These are phyloP conservation scores for Sporothrix mexicana DNA, from an alignment of 2,329 filamentous ascomycete species.

Conservation along the genomic window DNA sequence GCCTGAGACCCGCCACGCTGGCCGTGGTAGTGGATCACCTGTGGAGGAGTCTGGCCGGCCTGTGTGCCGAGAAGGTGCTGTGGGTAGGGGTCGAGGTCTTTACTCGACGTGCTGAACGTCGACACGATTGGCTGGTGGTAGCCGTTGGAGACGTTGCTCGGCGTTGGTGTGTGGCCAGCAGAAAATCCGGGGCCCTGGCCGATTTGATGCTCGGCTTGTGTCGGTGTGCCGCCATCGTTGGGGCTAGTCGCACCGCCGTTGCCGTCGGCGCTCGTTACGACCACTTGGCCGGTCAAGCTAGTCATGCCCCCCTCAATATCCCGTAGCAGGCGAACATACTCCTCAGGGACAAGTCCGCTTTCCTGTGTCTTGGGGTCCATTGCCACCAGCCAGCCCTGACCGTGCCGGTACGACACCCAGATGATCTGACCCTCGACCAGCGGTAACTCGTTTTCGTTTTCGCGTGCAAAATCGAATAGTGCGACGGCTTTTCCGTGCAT, in stretches of 20 bases:
- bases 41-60: conserved; percentile 66
- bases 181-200: conserved; percentile 39
- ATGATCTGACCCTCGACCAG: conserved; percentile 95
- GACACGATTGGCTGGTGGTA: conserved; percentile 72
- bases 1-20: conserved; percentile 71
- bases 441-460: conserved; percentile 95
- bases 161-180: conserved; percentile 54
- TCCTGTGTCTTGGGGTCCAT: conserved; percentile 94
- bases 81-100: conserved; percentile 71
- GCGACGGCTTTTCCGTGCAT: conserved; percentile 97
- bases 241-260: conserved; percentile 59
- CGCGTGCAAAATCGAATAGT: conserved; percentile 90
- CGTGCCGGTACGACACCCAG: conserved; percentile 93
- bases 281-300: conserved; percentile 66
- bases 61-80: conserved; percentile 68
- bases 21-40: conserved; percentile 71
- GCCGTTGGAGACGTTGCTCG: conserved; percentile 60
- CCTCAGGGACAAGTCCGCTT: conserved; percentile 92
- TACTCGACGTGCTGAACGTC: conserved; percentile 73
- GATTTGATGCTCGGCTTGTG: conserved; percentile 61
- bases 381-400: conserved; percentile 96
- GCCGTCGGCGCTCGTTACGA: conserved; percentile 46
- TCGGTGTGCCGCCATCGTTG: conserved; percentile 65
- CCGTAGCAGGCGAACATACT: conserved; percentile 88
- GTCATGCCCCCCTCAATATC: conserved; percentile 92